These are phyloP conservation scores for Arthrobotrys conoides DNA, from an alignment of 2,329 filamentous ascomycete genomes.

Conservation along the genomic window DNA sequence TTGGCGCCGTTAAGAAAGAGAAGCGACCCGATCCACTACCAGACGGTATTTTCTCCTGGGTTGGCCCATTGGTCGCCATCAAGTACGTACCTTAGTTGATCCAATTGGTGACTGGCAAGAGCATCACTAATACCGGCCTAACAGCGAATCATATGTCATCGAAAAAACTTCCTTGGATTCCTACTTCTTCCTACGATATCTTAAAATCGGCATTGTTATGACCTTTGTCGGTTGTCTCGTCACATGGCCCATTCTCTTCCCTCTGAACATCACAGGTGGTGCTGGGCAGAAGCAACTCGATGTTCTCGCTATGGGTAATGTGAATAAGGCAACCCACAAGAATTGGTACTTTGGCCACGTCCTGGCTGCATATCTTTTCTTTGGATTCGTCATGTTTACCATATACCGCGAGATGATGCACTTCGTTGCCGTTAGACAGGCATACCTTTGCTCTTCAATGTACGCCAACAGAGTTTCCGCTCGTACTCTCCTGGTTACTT, in stretches of 20 bases:
- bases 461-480: slow-evolving; percentile 90
- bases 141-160: slow-evolving; percentile 80
- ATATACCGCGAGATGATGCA: slow-evolving; percentile 90
- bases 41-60: slow-evolving; percentile 42
- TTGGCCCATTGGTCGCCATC: slow-evolving; percentile 45
- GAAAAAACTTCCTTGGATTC: slow-evolving; percentile 93
- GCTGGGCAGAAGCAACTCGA: slow-evolving; percentile 78
- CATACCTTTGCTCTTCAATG: slow-evolving; percentile 86
- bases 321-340: slow-evolving; percentile 72
- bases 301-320: slow-evolving; percentile 82
- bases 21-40: slow-evolving; percentile 55
- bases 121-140: slow-evolving; percentile 67
- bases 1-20: slow-evolving; percentile 70
- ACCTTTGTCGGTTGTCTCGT: slow-evolving; percentile 86
- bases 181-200: slow-evolving; percentile 89
- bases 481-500: slow-evolving; percentile 88
- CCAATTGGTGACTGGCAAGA: neutral
- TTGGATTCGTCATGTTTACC: slow-evolving; percentile 88
- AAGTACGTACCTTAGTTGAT: slow-evolving; percentile 61
- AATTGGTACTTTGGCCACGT: slow-evolving; percentile 84
- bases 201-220: slow-evolving; percentile 83
- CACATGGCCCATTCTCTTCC: slow-evolving; percentile 90
- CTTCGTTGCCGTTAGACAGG: slow-evolving; percentile 93
- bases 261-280: slow-evolving; percentile 87
- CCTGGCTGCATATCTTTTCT: slow-evolving; percentile 85